Base-by-base conservation (phyloP, 2,329 filamentous ascomycete genomes). In the Corynespora cassiicola region DNA sequence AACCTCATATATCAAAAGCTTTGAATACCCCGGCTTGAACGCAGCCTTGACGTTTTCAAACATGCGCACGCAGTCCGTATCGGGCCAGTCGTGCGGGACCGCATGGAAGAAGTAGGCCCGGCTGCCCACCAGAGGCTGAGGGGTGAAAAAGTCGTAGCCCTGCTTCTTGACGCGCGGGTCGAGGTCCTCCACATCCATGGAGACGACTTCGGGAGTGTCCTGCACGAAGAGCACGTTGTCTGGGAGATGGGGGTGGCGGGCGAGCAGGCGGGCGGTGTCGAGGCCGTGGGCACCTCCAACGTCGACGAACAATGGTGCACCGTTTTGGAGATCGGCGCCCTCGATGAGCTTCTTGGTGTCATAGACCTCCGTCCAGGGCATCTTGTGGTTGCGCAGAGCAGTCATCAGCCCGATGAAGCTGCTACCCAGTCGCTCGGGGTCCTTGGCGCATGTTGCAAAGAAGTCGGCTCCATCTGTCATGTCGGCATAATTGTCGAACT, bases 11-110 rank as follows among this genome's bases (percentile, higher is more conserved):
- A 45, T 36, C 6, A 50, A 30, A 16, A 45, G 21, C 15, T 30
- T 45, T 7, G 39, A 44, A 28, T 47, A 47, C 1, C 37, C 47
- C 21, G 16, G 26, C 19, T 39, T 42, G 45, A 57, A 42, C 2
- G 44, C 47, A n/a, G 28, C 22, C 18, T 21, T 36, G 9, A 54
- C 21, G n/a, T 43, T 34, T 7, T 31, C 17, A 17, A 56, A 29
- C 9, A 57, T 54, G 4, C 36, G 24, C 4, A 46, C 26, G 6
- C 31, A 37, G 19, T 50, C 29, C 6, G 14, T 14, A 36, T 70
- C 65, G 5, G 57, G 48, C 66, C 65, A 71, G 42, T 73, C 67
- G 38, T 72, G 69, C 23, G 67, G 47, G 6, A 71, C 53, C 24
- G 56, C 58, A 17, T 67, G 59, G 24, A 72, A 56, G 7, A 70